phyloP scores from a whole-genome alignment of 176 grass and related monocot genomes.

The Lolium perenne region DNA sequence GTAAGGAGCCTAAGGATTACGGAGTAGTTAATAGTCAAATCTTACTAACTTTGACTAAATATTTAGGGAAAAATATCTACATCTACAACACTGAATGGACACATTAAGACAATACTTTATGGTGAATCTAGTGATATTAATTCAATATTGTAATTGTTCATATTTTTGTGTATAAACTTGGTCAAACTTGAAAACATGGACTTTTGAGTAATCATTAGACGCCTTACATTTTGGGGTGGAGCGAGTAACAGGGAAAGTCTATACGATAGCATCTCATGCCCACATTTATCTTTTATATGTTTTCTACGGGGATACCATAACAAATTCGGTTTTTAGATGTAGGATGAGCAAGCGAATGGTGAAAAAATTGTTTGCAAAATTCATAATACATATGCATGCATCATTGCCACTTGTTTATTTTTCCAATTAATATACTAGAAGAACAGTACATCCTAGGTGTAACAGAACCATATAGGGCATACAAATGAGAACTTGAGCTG shows the following conservation, averaged over 20 bases:
- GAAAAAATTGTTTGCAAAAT: neutral
- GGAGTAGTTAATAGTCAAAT: too few species aligned
- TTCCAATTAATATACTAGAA: neutral
- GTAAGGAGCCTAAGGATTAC: too few species aligned
- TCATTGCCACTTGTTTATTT: neutral
- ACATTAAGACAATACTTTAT: too few species aligned
- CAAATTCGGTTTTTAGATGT: neutral
- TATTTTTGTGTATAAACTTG: too few species aligned
- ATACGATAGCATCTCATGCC: neutral
- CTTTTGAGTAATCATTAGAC: too few species aligned
- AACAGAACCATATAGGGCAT: neutral
- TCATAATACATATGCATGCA: neutral
- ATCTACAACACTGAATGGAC: too few species aligned
- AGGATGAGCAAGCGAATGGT: slow-evolving; percentile 6
- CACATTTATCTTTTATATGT: neutral
- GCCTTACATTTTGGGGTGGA: too few species aligned
- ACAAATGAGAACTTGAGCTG: slow-evolving; percentile 5
- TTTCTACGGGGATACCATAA: slow-evolving; percentile 13
- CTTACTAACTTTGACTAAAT: too few species aligned
- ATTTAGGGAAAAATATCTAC: too few species aligned
- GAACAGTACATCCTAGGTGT: neutral
- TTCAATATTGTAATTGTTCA: too few species aligned
- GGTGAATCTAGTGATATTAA: too few species aligned
- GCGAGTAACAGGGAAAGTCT: neutral
- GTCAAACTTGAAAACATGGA: too few species aligned